A percentile compares a stretch with the other conserved stretches of the same genome.
These are phyloP conservation scores for Anthostomella pinea DNA, from an alignment of 2,329 filamentous ascomycete species.

Conservation along the genomic window DNA sequence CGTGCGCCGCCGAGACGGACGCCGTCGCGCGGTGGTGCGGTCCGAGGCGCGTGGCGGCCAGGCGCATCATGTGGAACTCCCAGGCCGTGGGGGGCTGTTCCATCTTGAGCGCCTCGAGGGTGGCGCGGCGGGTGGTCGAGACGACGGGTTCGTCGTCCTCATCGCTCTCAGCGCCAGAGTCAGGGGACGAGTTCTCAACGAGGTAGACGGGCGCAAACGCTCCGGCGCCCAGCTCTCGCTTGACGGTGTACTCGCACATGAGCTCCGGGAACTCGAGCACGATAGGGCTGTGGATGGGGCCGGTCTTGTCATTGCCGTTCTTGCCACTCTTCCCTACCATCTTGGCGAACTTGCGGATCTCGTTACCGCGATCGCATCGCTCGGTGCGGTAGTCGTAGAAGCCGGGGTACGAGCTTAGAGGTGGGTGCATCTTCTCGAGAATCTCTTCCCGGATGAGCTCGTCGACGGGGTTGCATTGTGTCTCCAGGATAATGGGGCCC, in stretches of 20 bases:
- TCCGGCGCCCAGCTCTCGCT: constrained; percentile 83
- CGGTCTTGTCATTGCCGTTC: constrained; percentile 58
- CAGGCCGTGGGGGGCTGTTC: constrained; percentile 84
- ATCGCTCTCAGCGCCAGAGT: constrained; percentile 42
- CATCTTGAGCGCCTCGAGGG: constrained; percentile 88
- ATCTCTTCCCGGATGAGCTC: constrained; percentile 72
- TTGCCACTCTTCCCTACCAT: constrained; percentile 56
- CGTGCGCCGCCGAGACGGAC: constrained; percentile 79
- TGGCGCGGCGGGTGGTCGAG: constrained; percentile 51
- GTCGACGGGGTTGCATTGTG: constrained; percentile 86
- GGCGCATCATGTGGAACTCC: constrained; percentile 96
- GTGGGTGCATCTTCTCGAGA: constrained; percentile 68
- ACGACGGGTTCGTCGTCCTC: constrained; percentile 54
- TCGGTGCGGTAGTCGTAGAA: constrained; percentile 71
- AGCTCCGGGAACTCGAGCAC: constrained; percentile 66
- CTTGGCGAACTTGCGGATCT: constrained; percentile 82
- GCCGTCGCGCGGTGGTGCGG: constrained; percentile 67
- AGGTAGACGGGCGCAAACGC: constrained; percentile 96
- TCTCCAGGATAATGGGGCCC: constrained; percentile 75
- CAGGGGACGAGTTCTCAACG: constrained; percentile 66
- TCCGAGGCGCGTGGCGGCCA: constrained; percentile 73
- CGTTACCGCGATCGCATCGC: constrained; percentile 63
- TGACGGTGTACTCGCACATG: constrained; percentile 69
- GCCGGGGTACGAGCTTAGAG: constrained; percentile 70
- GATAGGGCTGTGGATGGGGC: constrained; percentile 57